Conservation (phyloP, 2,329 filamentous ascomycete genomes). For the Conoideocrella luteorostrata region DNA sequence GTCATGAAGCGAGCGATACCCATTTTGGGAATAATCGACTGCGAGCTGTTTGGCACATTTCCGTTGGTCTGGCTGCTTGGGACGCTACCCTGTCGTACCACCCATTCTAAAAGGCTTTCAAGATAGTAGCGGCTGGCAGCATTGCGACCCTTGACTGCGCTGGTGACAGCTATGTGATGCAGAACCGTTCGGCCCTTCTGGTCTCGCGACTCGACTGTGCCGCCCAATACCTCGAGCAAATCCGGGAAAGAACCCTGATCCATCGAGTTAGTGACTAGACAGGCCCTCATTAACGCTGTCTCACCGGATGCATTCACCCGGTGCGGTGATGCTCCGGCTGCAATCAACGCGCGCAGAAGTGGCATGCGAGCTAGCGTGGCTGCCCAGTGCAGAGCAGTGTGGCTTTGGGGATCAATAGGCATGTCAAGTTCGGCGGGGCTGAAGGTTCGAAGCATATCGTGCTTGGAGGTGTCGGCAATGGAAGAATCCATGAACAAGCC, state of each 20-base stretch:
- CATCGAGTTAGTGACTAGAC: slow-evolving; percentile 88
- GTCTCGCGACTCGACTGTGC: slow-evolving; percentile 86
- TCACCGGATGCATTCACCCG: slow-evolving; percentile 86
- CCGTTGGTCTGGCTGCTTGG: slow-evolving; percentile 45
- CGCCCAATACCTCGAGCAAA: slow-evolving; percentile 78
- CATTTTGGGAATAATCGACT: slow-evolving; percentile 55
- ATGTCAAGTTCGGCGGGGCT: slow-evolving; percentile 80
- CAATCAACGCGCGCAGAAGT: slow-evolving; percentile 73
- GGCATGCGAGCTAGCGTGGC: slow-evolving; percentile 84
- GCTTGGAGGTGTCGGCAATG: slow-evolving; percentile 62
- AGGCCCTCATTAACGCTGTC: slow-evolving; percentile 87
- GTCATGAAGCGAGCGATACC: slow-evolving; percentile 90
- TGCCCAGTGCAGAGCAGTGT: slow-evolving; percentile 94
- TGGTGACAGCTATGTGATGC: slow-evolving; percentile 94
- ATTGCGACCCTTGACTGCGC: slow-evolving; percentile 87
- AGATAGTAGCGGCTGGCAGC: slow-evolving; percentile 93
- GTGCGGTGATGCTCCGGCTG: slow-evolving; percentile 78
- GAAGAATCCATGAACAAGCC: slow-evolving; percentile 73
- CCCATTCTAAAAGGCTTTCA: slow-evolving; percentile 88
- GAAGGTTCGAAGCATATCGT: slow-evolving; percentile 70
- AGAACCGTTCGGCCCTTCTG: slow-evolving; percentile 84
- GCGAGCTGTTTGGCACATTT: slow-evolving; percentile 31
- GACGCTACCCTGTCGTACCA: slow-evolving; percentile 75
- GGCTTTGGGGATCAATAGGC: slow-evolving; percentile 80
- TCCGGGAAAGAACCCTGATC: slow-evolving; percentile 88